These are phyloP conservation scores for Bruguiera gymnorhiza DNA, from an alignment of 345 rosid genomes.

Conservation along the genomic window DNA sequence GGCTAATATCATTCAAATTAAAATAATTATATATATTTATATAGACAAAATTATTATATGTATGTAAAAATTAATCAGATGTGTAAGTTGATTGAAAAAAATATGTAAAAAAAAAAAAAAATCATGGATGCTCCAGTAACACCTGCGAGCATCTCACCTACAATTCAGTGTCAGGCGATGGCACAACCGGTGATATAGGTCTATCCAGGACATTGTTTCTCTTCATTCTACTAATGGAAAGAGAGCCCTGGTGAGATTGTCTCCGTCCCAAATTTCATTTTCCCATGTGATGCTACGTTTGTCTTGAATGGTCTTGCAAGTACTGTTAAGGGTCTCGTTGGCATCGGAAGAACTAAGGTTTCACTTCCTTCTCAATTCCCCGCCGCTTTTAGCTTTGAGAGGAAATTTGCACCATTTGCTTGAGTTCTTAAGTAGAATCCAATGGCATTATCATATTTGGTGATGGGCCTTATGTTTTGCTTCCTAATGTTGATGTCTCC, in stretches of 20 bases:
- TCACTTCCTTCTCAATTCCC: constrained; percentile 54
- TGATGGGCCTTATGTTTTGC: constrained; percentile 50
- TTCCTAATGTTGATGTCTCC: constrained; percentile 48
- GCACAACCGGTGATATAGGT: constrained; percentile 46
- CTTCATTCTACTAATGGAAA: constrained; percentile 59
- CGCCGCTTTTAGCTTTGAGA: constrained; percentile 46
- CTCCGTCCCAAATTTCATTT: constrained; percentile 27
- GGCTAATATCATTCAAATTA: too few relatives aligned
- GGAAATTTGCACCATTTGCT: constrained; percentile 58
- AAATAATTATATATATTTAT: too few relatives aligned
- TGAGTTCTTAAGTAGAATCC: constrained; percentile 32
- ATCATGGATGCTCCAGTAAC: constrained; percentile 67
- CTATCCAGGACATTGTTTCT: constrained; percentile 43
- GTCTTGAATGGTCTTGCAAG: constrained; percentile 48
- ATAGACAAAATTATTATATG: too few relatives aligned
- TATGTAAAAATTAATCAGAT: too few relatives aligned
- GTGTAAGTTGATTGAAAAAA: too few relatives aligned
- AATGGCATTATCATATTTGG: constrained; percentile 60
- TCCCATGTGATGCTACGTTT: constrained; percentile 41
- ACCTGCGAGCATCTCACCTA: constrained; percentile 39
- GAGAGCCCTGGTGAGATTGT: constrained; percentile 44
- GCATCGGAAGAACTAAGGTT: constrained; percentile 50
- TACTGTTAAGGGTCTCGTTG: constrained; percentile 56
- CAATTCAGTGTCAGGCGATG: constrained; percentile 42
- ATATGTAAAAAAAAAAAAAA: too few relatives aligned